Evolutionary conservation across 2,329 filamentous ascomycete genomes (phyloP).

Genomic region (Pseudogymnoascus sp.): DNA sequence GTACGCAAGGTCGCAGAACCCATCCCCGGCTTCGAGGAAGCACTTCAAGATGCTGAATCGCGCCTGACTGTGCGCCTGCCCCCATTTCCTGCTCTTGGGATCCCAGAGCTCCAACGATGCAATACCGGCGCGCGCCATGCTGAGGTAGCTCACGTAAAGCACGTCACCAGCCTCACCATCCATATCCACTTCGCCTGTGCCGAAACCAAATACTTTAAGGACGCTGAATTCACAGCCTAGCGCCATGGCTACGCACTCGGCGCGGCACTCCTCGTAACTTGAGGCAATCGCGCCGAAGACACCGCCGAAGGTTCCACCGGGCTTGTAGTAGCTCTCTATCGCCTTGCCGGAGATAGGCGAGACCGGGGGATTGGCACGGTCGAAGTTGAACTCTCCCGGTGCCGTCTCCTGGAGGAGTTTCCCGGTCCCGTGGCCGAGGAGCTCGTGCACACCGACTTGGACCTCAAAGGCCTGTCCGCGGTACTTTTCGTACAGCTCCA

Average conservation of each 20-base stretch:
- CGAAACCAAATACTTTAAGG: slow-evolving; percentile 85
- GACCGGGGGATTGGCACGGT: slow-evolving; percentile 68
- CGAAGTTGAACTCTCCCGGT: slow-evolving; percentile 79
- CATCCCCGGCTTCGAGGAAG: slow-evolving; percentile 76
- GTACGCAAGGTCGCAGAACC: slow-evolving; percentile 77
- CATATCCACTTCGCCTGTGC: slow-evolving; percentile 65
- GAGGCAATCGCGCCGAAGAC: slow-evolving; percentile 84
- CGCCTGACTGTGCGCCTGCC: slow-evolving; percentile 84
- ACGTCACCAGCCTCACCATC: slow-evolving; percentile 74
- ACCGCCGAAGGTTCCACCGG: slow-evolving; percentile 87
- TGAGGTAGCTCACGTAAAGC: slow-evolving; percentile 78
- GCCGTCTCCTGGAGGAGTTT: slow-evolving; percentile 88
- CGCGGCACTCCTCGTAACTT: slow-evolving; percentile 89
- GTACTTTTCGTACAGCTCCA: slow-evolving; percentile 70
- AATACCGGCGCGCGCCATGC: slow-evolving; percentile 90
- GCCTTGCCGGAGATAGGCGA: slow-evolving; percentile 73
- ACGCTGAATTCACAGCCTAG: slow-evolving; percentile 82
- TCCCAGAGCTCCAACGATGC: slow-evolving; percentile 91
- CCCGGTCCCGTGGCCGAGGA: slow-evolving; percentile 81
- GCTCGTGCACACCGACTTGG: slow-evolving; percentile 89
- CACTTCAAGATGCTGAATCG: slow-evolving; percentile 80
- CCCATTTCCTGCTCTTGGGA: slow-evolving; percentile 83
- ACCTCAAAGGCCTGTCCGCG: slow-evolving; percentile 88
- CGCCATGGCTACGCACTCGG: slow-evolving; percentile 89
- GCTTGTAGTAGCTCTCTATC: slow-evolving; percentile 83